Base-by-base conservation (phyloP, 202 grass and related monocot species). In the Elaeis oleifera region DNA sequence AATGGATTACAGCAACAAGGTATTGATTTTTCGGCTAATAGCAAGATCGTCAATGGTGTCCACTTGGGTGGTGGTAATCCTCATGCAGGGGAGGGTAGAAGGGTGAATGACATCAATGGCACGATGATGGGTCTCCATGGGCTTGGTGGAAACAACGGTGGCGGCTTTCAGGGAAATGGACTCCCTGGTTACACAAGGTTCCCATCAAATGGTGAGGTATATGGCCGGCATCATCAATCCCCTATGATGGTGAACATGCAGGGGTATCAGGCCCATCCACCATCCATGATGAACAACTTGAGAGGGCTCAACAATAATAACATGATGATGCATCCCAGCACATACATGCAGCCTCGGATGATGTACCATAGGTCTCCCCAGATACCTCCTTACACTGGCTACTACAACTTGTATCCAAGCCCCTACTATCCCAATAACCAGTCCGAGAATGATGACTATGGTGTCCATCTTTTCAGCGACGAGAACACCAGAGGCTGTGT, bases 401-500 rank as follows among this genome's bases (percentile, higher is more conserved):
- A 99, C 73, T 89, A 94, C 85, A 58, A 71, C 9, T 73, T 64
- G 50, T 73, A 77, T 60, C 68, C 74, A 57, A 99, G 73, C 75
- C 94, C 94, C 3, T 86, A 92, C 72, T 64, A 71, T 55, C 83
- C 77, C 64, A 85, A 84, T 60, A 63, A 16, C 76, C 78, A 76
- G 4, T 79, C 68, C 14, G 73, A 69, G 15, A 89, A 50, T 62
- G 80, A 52, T 65, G 86, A 90, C 16, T 81, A 80, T 48, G 85
- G 83, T 51, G 85, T 84, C 50, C 78, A 87, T 60, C 85, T 99
- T 78, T 99, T 94, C 81, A 99, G 88, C 69, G 94, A 99, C 59
- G 94, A 99, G 75, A 99, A 99, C 73, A 89, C 94, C 64, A 99
- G 50, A 53, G 74, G 78, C n/a, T 99, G 94, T 80, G 56, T 81